phyloP scores from a whole-genome alignment of 1,284 basidiomycete species.

The Cutaneotrichosporon daszewskae region DNA sequence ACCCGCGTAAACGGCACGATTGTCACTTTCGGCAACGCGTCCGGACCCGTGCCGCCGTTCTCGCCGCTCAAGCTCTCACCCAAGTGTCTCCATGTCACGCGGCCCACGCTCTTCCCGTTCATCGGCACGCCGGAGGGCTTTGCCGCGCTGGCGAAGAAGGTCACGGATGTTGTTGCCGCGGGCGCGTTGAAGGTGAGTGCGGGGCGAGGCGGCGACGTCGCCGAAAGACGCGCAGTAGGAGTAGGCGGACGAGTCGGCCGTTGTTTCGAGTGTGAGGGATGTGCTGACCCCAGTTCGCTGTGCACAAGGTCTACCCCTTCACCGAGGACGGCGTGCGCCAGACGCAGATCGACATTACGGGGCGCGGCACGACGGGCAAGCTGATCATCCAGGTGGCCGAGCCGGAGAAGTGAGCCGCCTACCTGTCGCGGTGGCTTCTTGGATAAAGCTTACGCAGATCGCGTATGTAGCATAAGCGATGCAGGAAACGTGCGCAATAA shows the following conservation, averaged over 20 bases:
- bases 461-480: neutral
- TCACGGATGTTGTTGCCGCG: conserved; percentile 60
- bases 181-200: conserved; percentile 57
- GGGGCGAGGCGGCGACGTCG: neutral
- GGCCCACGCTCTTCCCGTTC: conserved; percentile 61
- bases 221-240: no score
- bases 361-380: conserved; percentile 77
- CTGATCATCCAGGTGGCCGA: conserved; percentile 72
- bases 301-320: conserved; percentile 77
- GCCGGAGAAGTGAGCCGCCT: no score
- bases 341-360: conserved; percentile 71
- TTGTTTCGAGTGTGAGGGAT: neutral
- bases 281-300: conserved; percentile 49
- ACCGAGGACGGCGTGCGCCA: conserved; percentile 69
- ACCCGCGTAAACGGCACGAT: conserved; percentile 67
- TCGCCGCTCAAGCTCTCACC: conserved; percentile 64
- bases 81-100: conserved; percentile 76
- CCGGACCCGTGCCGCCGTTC: conserved; percentile 52
- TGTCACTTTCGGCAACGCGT: conserved; percentile 88
- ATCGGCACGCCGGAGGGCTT: conserved; percentile 66
- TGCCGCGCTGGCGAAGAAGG: conserved; percentile 58
- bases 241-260: no score
- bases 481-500: no score
- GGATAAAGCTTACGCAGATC: no score
- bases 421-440: no score